A percentile compares a stretch with the other conserved stretches of the same genome.
These are phyloP conservation scores for Gossypium mustelinum DNA, from an alignment of 345 rosid species.

Conservation along the genomic window DNA sequence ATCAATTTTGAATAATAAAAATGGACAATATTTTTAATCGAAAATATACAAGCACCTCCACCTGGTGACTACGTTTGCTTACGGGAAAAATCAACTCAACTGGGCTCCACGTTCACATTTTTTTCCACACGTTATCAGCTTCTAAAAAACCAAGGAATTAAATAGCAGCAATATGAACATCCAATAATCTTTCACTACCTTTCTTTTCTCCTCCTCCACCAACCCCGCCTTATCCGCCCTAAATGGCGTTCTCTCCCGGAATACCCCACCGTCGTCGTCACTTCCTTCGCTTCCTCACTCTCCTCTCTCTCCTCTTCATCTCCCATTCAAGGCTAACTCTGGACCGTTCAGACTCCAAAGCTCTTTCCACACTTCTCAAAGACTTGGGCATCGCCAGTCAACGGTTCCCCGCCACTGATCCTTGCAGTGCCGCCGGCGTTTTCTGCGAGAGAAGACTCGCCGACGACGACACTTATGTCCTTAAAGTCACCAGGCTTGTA, in stretches of 20 bases:
- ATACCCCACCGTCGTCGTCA: conserved; percentile 9
- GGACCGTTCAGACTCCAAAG: conserved; percentile 50
- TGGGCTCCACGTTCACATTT: neutral
- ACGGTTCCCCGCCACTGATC: conserved; percentile 33
- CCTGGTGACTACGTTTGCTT: too few relatives aligned
- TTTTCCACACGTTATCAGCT: too few relatives aligned
- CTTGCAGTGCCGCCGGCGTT: conserved; percentile 56
- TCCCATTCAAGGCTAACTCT: conserved; percentile 39
- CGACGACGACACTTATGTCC: conserved; percentile 38
- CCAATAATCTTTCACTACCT: neutral
- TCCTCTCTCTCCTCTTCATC: conserved; percentile 38
- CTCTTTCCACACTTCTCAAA: conserved; percentile 42
- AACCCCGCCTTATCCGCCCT: neutral
- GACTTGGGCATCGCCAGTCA: conserved; percentile 52
- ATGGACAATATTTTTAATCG: too few relatives aligned
- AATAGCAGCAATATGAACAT: too few relatives aligned
- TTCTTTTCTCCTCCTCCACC: neutral
- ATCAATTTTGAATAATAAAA: too few relatives aligned
- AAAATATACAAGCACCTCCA: too few relatives aligned
- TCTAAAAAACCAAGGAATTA: too few relatives aligned
- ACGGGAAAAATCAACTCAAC: neutral
- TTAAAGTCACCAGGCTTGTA: conserved; percentile 62
- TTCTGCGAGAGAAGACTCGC: conserved; percentile 70
- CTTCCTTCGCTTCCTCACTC: conserved; percentile 32
- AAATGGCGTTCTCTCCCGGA: conserved; percentile 25